These are phyloP conservation scores for Fusarium sp. DNA, from an alignment of 2,329 filamentous ascomycete genomes.

Conservation along the genomic window DNA sequence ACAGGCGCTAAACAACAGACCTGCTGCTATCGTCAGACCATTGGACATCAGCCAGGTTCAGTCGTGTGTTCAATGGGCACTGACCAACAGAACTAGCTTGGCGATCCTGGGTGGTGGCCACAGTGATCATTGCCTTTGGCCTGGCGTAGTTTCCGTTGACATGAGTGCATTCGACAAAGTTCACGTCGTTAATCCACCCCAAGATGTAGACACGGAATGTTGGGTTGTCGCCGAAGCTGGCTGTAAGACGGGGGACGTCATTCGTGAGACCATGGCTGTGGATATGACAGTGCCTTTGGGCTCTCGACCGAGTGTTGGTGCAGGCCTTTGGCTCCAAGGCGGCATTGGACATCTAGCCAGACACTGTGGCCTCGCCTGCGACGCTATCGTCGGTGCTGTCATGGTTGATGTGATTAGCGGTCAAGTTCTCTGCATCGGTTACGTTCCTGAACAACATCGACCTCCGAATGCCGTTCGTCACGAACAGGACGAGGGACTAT, in stretches of 20 bases:
- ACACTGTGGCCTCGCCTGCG: constrained; percentile 66
- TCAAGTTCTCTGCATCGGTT: constrained; percentile 61
- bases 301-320: constrained; percentile 70
- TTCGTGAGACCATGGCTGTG: constrained; percentile 56
- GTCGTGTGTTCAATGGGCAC: constrained; percentile 66
- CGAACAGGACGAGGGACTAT: constrained; percentile 60
- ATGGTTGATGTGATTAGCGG: constrained; percentile 62
- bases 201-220: constrained; percentile 17
- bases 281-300: constrained; percentile 69
- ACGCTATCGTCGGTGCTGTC: constrained; percentile 69
- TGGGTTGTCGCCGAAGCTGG: constrained; percentile 65
- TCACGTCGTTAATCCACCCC: constrained; percentile 50
- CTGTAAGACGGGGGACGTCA: constrained; percentile 65
- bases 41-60: constrained; percentile 61
- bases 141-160: constrained; percentile 65
- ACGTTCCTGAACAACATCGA: constrained; percentile 58
- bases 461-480: constrained; percentile 55
- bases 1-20: constrained; percentile 58
- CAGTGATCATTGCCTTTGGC: constrained; percentile 66
- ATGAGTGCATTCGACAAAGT: constrained; percentile 67
- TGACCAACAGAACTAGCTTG: constrained; percentile 56
- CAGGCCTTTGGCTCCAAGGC: constrained; percentile 72
- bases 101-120: constrained; percentile 68
- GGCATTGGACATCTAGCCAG: constrained; percentile 70
- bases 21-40: constrained; percentile 59